Percentiles rank a stretch among this genome's conserved stretches.
Evolutionary conservation across 371 early-diverging fungal genomes (phyloP).

Genomic region (Syncephalis fuscata): DNA sequence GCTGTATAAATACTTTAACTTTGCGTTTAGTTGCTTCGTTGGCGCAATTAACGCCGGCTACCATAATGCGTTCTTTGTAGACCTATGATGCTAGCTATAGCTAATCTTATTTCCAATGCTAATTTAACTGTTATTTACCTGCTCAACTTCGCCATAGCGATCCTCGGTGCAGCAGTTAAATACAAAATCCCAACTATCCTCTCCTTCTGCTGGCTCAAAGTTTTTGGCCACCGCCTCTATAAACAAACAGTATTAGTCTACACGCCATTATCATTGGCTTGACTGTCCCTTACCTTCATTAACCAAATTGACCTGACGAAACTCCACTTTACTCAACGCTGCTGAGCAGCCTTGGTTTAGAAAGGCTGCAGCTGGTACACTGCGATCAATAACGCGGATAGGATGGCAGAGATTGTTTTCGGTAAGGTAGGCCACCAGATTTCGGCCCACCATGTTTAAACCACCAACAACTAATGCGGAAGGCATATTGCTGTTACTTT

Average conservation of each 20-base stretch:
- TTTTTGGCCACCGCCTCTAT: too few species aligned
- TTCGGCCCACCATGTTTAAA: conserved; percentile 72
- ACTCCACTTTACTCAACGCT: neutral
- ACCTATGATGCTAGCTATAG: neutral
- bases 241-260: too few species aligned
- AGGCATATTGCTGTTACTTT: conserved; percentile 7
- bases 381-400: conserved; percentile 80
- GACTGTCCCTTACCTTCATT: neutral
- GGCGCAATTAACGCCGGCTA: neutral
- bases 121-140: conserved; percentile 15
- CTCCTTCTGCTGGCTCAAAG: neutral
- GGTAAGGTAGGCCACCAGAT: conserved; percentile 54
- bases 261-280: too few species aligned
- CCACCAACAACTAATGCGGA: conserved; percentile 61
- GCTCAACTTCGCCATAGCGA: conserved; percentile 34
- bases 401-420: conserved; percentile 35
- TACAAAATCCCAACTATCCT: neutral
- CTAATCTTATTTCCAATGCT: too few species aligned
- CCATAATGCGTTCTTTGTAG: neutral
- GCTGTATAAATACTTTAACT: conserved; percentile 55
- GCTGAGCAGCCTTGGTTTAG: neutral
- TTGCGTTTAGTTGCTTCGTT: conserved; percentile 20
- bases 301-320: neutral
- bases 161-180: neutral
- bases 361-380: conserved; percentile 59